Base-by-base conservation (phyloP, 768 basidiomycete species). In the Boletus subcaerulescens region DNA sequence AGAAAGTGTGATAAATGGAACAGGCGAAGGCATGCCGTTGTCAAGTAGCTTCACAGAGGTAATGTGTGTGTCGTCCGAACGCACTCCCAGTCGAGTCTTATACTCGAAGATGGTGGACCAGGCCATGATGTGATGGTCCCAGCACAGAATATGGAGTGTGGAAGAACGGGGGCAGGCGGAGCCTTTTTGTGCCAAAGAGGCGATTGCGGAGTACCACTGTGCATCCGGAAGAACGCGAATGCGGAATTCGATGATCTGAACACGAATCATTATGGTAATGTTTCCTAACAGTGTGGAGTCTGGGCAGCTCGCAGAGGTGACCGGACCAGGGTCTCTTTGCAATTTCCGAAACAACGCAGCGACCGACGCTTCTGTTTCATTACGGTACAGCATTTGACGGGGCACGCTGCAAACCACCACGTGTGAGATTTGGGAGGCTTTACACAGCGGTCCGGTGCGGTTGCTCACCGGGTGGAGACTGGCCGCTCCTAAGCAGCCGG, bases 281-380 rank as follows among this genome's bases (percentile, higher is more conserved):
- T 29, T 29, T 29, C 26, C 26, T 9, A 9, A 29, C 26, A 29
- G 17, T 46, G n/a, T 29, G 17, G 33, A 59, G 53, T 43, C 66
- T 61, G 51, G 26, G 26, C 9, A 29, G 26, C 26, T 29, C 26
- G 26, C 9, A 29, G 26, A 29, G 43, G 59, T 59, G 66, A 67
- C 42, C 7, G 51, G 24, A 55, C n/a, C 56, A 48, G 48, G 52
- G 58, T 24, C 12, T 42, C 46, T 42, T 18, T 42, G 55, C 55
- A 65, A 67, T 66, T 68, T 58, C 66, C 65, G 66, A 63, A 61
- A 53, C 45, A 61, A 60, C 32, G 58, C 60, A 62, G 65, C 38
- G 33, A 33, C 62, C 53, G 55, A 53, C 55, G 60, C 56, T 65
- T 65, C 63, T 59, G 26, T 29, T 29, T 29, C 26, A 29, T 29